Percentiles rank a stretch among this genome's conserved stretches.
Evolutionary conservation across 2,329 filamentous ascomycete species (phyloP).

Genomic region (Curvularia sp.): DNA sequence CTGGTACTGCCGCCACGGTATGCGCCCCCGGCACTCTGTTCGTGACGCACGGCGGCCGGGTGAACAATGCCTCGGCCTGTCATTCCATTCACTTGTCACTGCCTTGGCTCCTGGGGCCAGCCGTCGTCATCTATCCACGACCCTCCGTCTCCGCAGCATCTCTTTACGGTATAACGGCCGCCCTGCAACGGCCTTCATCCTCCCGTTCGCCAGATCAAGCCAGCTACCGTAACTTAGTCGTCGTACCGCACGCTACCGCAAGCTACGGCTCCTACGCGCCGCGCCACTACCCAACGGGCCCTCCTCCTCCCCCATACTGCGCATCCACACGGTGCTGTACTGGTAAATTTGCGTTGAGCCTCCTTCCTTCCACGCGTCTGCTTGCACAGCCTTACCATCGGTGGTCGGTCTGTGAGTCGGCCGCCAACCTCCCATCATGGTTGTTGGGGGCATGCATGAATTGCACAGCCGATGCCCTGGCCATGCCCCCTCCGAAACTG

Average conservation of each 20-base stretch:
- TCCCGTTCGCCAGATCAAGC: not conserved
- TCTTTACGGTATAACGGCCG: slow-evolving; percentile 3
- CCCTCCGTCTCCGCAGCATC: slow-evolving; percentile 6
- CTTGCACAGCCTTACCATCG: not conserved
- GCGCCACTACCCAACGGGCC: not conserved
- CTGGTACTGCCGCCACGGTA: too few relatives aligned
- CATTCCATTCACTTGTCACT: not conserved
- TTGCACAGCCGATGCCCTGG: not conserved
- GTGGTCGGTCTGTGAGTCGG: not conserved
- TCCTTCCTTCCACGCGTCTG: not conserved
- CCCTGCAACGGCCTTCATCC: slow-evolving; percentile 3
- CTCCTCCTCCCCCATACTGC: not conserved
- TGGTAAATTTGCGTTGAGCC: not conserved
- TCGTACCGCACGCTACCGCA: not conserved
- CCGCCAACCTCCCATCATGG: not conserved
- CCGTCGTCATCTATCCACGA: slow-evolving; percentile 15
- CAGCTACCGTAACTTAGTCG: not conserved
- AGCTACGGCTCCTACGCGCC: not conserved
- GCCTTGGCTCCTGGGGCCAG: slow-evolving; percentile 6
- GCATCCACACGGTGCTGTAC: not conserved
- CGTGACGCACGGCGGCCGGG: not conserved
- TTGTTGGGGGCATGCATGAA: not conserved
- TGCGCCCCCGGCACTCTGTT: not conserved
- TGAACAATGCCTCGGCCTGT: slow-evolving; percentile 7
- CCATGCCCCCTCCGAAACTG: slow-evolving; percentile 8